Evolutionary conservation across 1,284 basidiomycete species (phyloP).

Genomic region (Ustilago tritici): DNA sequence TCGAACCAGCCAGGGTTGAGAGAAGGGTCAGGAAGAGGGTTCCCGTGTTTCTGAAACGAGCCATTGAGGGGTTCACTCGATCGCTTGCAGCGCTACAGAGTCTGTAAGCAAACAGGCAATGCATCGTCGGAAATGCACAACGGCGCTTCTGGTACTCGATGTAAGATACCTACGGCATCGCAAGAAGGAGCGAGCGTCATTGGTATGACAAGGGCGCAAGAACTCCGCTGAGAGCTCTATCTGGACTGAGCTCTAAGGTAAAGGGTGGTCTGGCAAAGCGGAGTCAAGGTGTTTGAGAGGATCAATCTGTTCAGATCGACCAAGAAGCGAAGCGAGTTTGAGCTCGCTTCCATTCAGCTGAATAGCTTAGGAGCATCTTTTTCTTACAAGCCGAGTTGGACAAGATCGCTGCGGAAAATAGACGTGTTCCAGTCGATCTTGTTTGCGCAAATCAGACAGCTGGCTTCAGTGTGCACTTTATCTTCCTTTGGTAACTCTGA

Average conservation of each 20-base stretch:
- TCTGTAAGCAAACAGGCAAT: constrained; percentile 1
- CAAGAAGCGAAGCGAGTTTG: background rate
- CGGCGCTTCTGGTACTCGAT: background rate
- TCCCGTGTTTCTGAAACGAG: background rate
- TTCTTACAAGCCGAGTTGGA: background rate
- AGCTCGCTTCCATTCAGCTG: background rate
- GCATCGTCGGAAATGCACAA: background rate
- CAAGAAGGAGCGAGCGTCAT: background rate
- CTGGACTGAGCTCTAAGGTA: background rate
- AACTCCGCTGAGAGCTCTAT: constrained; percentile 5
- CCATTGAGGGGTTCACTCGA: background rate
- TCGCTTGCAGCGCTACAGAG: background rate
- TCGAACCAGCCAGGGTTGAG: background rate
- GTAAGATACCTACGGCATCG: background rate
- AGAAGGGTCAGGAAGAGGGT: background rate
- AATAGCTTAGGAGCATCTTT: background rate
- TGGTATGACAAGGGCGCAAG: constrained; percentile 3
- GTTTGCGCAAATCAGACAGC: background rate
- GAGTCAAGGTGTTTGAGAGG: background rate
- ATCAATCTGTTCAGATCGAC: background rate
- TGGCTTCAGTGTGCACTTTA: background rate
- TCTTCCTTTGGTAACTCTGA: no score
- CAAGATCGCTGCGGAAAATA: constrained; percentile 1
- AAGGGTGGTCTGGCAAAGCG: background rate
- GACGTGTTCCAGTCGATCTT: background rate